A percentile compares a stretch with the other conserved stretches of the same genome.
These are phyloP conservation scores for Aspergillus bridgeri DNA, from an alignment of 495 filamentous ascomycete species.

Conservation along the genomic window DNA sequence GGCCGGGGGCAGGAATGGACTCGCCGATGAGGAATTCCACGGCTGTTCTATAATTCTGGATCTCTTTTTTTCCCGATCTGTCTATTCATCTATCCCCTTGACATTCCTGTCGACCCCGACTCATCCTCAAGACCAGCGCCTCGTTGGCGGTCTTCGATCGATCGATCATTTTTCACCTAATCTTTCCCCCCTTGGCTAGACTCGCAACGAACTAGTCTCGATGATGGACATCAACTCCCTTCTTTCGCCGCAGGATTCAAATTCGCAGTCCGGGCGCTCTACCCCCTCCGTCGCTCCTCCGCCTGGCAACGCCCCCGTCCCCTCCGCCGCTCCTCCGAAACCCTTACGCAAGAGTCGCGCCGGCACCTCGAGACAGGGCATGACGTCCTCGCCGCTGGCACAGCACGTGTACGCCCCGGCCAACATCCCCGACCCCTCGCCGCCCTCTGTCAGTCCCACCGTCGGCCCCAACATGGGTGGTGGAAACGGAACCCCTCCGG, in stretches of 20 bases:
- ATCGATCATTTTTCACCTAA: slow-evolving; percentile 1
- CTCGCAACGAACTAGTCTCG: slow-evolving; percentile 1
- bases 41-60: slow-evolving; percentile 33
- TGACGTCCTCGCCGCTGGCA: slow-evolving; percentile 42
- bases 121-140: background rate
- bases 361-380: slow-evolving; percentile 29
- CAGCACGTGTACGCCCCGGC: slow-evolving; percentile 39
- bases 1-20: slow-evolving; percentile 43
- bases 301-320: slow-evolving; percentile 21
- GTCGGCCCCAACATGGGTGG: slow-evolving; percentile 27
- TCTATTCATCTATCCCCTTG: background rate
- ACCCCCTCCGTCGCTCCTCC: slow-evolving; percentile 38
- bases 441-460: slow-evolving; percentile 22
- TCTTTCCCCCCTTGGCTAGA: background rate
- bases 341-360: slow-evolving; percentile 34
- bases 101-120: background rate
- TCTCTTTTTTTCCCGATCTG: slow-evolving; percentile 22
- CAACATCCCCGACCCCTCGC: slow-evolving; percentile 33
- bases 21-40: slow-evolving; percentile 36
- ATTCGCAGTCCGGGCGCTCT: slow-evolving; percentile 44
- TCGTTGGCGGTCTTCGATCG: background rate
- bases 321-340: slow-evolving; percentile 32
- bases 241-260: slow-evolving; percentile 64
- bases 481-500: slow-evolving; percentile 34
- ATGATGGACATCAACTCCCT: slow-evolving; percentile 72